Evolutionary conservation across 192 early-diverging fungal species (phyloP).

Genomic region (Coemansia sp.): DNA sequence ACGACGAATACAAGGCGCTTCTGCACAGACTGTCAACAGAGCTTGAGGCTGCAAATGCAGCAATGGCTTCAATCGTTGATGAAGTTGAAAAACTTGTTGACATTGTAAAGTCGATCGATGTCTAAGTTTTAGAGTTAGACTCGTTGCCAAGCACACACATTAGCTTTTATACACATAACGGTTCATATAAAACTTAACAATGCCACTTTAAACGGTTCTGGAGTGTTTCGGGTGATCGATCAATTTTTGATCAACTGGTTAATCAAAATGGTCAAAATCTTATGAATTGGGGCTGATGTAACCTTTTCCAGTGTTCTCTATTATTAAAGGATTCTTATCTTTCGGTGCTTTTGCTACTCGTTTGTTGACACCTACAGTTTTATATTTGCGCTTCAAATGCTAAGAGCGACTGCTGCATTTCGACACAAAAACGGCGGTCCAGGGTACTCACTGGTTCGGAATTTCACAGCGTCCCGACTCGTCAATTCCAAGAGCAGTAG

Average conservation of each 20-base stretch:
- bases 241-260: too few species aligned
- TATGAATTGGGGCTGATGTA: too few species aligned
- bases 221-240: too few species aligned
- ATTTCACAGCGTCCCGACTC: too few species aligned
- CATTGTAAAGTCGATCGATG: conserved; percentile 41
- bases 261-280: too few species aligned
- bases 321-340: background rate
- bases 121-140: conserved; percentile 1
- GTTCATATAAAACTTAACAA: background rate
- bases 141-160: background rate
- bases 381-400: background rate
- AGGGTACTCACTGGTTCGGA: too few species aligned
- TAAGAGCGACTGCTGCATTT: conserved; percentile 7
- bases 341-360: background rate
- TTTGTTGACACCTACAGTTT: background rate
- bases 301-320: background rate
- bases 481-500: too few species aligned
- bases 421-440: background rate
- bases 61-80: conserved; percentile 37
- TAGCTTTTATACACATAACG: background rate
- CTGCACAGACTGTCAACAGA: conserved; percentile 35
- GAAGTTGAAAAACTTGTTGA: conserved; percentile 43
- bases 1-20: conserved; percentile 27
- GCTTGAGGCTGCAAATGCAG: conserved; percentile 30
- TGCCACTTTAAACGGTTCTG: too few species aligned